phyloP scores from a whole-genome alignment of 1,139 yeast species.

The Pichiaceae sp. region DNA sequence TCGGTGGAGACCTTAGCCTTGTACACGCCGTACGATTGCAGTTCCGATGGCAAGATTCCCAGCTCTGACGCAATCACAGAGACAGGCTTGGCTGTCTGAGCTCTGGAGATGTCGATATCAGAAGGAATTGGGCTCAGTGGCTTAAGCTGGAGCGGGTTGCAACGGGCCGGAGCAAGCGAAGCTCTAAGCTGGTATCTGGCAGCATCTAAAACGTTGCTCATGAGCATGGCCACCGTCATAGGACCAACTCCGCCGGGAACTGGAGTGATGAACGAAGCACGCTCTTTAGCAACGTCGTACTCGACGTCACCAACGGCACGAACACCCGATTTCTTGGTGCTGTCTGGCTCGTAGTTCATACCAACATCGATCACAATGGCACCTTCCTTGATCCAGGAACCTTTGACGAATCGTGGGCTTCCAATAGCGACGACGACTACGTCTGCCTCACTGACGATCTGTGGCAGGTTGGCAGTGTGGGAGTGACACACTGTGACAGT shows the following conservation, averaged over 20 bases:
- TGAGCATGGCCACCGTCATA: constrained; percentile 96
- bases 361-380: constrained; percentile 95
- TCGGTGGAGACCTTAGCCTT: constrained; percentile 67
- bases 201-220: constrained; percentile 78
- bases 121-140: constrained; percentile 55
- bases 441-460: constrained; percentile 66
- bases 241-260: constrained; percentile 99
- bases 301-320: constrained; percentile 94
- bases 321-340: constrained; percentile 71
- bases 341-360: constrained; percentile 77
- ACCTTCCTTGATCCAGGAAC: constrained; percentile 81
- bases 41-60: constrained; percentile 52
- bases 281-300: constrained; percentile 53
- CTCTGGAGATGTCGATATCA: constrained; percentile 67
- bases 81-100: constrained; percentile 63
- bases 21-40: constrained; percentile 66
- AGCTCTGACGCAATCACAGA: constrained; percentile 55
- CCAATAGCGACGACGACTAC: constrained; percentile 93
- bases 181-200: constrained; percentile 50
- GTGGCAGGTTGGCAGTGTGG: constrained; percentile 55
- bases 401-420: constrained; percentile 70
- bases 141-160: constrained; percentile 20
- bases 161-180: constrained; percentile 32
- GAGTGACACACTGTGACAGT: constrained; percentile 87
- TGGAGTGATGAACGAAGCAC: constrained; percentile 79